phyloP scores from a whole-genome alignment of 2,329 filamentous ascomycete genomes.

The Dactylonectria estremocensis region DNA sequence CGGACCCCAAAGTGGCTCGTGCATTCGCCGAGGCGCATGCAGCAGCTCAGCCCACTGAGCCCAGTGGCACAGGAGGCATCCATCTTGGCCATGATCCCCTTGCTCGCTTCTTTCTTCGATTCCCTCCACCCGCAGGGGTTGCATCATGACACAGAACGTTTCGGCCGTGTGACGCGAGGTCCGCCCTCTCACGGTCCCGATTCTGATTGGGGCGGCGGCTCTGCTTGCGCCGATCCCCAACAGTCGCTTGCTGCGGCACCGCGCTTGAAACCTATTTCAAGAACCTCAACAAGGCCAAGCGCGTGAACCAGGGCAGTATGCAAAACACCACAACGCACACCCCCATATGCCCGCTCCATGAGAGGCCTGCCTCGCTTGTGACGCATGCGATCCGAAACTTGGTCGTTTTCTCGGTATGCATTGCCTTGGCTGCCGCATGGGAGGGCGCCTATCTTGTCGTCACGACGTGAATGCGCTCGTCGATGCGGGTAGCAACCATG shows the following conservation, averaged over 20 bases:
- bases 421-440: slow-evolving; percentile 7
- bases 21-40: slow-evolving; percentile 37
- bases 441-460: slow-evolving; percentile 3
- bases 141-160: slow-evolving; percentile 8
- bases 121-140: background rate
- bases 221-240: slow-evolving; percentile 5
- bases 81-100: slow-evolving; percentile 8
- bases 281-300: slow-evolving; percentile 2
- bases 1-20: slow-evolving; percentile 33
- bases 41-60: slow-evolving; percentile 42
- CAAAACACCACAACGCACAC: background rate
- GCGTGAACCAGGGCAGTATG: background rate
- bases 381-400: background rate
- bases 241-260: slow-evolving; percentile 7
- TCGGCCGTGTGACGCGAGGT: slow-evolving; percentile 13
- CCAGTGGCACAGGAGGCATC: slow-evolving; percentile 40
- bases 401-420: background rate
- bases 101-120: background rate
- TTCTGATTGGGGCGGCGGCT: slow-evolving; percentile 5
- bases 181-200: slow-evolving; percentile 15
- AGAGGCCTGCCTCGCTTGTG: slow-evolving; percentile 1
- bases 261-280: slow-evolving; percentile 25
- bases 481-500: background rate
- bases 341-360: background rate
- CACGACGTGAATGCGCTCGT: slow-evolving; percentile 2